A percentile compares a stretch with the other conserved stretches of the same genome.
phyloP scores from a whole-genome alignment of 768 basidiomycete species.

The Auricularia heimuer region DNA sequence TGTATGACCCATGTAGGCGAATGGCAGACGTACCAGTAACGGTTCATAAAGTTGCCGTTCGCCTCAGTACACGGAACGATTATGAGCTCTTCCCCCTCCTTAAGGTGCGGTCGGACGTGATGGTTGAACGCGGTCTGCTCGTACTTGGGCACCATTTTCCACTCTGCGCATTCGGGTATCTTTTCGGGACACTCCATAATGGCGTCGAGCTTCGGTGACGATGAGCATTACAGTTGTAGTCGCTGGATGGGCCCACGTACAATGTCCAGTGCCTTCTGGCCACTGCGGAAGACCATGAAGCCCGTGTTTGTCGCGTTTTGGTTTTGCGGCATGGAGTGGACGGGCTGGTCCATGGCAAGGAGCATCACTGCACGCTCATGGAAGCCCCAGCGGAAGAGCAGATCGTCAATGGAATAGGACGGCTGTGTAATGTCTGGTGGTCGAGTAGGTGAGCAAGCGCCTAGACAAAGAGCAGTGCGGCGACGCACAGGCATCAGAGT shows the following conservation, averaged over 20 bases:
- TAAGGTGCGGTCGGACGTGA: neutral
- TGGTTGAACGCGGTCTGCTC: slow-evolving; percentile 2
- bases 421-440: neutral
- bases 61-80: neutral
- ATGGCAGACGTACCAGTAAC: neutral
- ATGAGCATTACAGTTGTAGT: too few relatives aligned
- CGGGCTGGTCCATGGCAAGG: neutral
- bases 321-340: neutral
- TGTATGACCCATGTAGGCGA: too few relatives aligned
- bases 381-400: neutral
- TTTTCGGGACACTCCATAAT: neutral
- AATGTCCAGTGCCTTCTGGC: neutral
- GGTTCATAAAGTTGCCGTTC: slow-evolving; percentile 2
- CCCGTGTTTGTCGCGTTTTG: slow-evolving; percentile 1
- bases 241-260: neutral
- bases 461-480: neutral
- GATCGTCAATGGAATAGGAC: neutral
- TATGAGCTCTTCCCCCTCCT: neutral
- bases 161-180: neutral
- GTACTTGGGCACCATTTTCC: neutral
- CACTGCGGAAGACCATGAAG: neutral
- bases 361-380: slow-evolving; percentile 1
- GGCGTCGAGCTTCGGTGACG: neutral
- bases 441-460: neutral
- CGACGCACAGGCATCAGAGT: neutral